Base-by-base conservation (phyloP, 805 yeast genomes). In the Ogataea trehaloabstinens region DNA sequence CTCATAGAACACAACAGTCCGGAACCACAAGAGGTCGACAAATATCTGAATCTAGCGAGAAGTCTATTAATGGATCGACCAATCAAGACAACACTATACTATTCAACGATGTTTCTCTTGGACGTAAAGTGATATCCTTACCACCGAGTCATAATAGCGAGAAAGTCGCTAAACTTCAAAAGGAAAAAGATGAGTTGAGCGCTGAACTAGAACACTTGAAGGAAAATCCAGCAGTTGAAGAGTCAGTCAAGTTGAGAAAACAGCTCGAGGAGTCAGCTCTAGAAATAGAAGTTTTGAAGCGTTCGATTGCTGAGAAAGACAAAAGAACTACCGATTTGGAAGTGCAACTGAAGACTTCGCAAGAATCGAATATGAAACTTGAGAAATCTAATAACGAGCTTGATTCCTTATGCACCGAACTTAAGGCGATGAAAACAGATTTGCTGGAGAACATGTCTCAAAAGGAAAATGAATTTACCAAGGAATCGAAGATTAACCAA, bases 401-500 rank as follows among this genome's bases (percentile, higher is more conserved):
- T 25, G 45, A 42, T 10, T 17, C 35, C 6, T n/a, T 37, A n/a
- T 47, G 52, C 19, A 25, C 24, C 4, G 60, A 63, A 37, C 44
- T 67, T 40, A 56, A 53, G 35, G 41, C 54, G 4, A 70, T 79
- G 68, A 84, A 83, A 53, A 67, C 71, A 21, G 89, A 84, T 48
- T 60, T 86, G 17, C 58, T 82, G 11, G 85, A 81, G 15, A 84
- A 82, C 51, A 71, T 85, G 78, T 64, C 83, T 0, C 72, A 80
- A 22, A 74, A 82, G 46, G 89, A 84, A 48, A 55, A 55, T 8
- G 89, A 82, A 34, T 73, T 74, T 45, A 61, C 68, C 2, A 67
- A 66, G 25, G 90, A 84, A 48, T 63, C 82, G 1, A 68, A 70
- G 31, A 41, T 55, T 3, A 65, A 74, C 15, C 74, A 73, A 40